A percentile compares a stretch with the other conserved stretches of the same genome.
Conservation (phyloP, 306 rosid genomes). For the Vigna hirtella region DNA sequence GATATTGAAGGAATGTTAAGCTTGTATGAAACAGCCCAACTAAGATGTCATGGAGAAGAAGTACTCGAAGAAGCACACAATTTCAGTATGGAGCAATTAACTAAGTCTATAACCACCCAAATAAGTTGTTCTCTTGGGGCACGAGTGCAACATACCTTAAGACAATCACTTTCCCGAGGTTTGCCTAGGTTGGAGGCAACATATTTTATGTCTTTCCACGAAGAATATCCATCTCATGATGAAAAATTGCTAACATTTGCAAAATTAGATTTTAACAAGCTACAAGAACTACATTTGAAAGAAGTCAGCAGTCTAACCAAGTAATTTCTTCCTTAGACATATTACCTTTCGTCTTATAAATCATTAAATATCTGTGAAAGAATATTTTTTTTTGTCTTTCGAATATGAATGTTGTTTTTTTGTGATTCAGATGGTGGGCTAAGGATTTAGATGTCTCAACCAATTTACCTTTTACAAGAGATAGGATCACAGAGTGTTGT, state of each 20-base stretch:
- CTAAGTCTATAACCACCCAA: not conserved
- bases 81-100: not conserved
- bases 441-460: constrained; percentile 40
- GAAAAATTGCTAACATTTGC: constrained; percentile 48
- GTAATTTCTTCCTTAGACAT: constrained; percentile 5
- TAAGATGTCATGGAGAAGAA: constrained; percentile 51
- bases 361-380: too few relatives aligned
- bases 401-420: too few relatives aligned
- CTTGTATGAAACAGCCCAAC: constrained; percentile 56
- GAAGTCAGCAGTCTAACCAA: constrained; percentile 45
- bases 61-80: constrained; percentile 50
- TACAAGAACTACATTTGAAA: constrained; percentile 55
- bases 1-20: constrained; percentile 50
- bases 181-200: constrained; percentile 52
- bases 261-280: constrained; percentile 56
- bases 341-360: not conserved
- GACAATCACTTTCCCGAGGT: constrained; percentile 43
- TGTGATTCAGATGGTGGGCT: constrained; percentile 54
- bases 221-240: constrained; percentile 46
- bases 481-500: constrained; percentile 58
- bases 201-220: constrained; percentile 46
- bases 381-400: too few relatives aligned
- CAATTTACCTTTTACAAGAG: constrained; percentile 48
- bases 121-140: constrained; percentile 35
- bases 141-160: constrained; percentile 47